Conservation (phyloP, 768 basidiomycete species). For the Amyloporia xantha region DNA sequence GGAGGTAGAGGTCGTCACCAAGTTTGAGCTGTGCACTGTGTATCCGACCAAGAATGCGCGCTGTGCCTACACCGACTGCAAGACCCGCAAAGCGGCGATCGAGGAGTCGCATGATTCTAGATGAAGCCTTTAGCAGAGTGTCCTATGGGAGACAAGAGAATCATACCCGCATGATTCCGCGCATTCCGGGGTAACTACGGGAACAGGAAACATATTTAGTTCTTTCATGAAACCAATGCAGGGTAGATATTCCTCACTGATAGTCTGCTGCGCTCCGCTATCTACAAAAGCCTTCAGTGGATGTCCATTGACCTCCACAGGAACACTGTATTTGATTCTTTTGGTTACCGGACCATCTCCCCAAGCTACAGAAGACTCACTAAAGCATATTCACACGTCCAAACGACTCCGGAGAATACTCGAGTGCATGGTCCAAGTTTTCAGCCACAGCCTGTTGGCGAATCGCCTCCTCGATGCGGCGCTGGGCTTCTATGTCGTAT, state of each 20-base stretch:
- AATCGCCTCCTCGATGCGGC: constrained; percentile 90
- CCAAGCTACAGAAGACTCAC: no score
- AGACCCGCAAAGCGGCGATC: constrained; percentile 86
- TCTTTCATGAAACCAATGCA: no score
- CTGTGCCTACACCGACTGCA: constrained; percentile 91
- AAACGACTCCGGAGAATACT: constrained; percentile 90
- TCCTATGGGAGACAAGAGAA: neutral
- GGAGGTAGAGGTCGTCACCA: constrained; percentile 68
- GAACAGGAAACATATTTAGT: no score
- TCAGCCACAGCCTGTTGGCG: constrained; percentile 83
- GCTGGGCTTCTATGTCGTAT: constrained; percentile 87
- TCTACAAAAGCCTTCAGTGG: constrained; percentile 97
- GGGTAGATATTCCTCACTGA: no score
- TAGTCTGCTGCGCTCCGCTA: constrained; percentile 94
- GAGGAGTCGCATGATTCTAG: constrained; percentile 86
- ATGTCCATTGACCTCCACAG: constrained; percentile 85
- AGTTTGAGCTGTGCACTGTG: constrained; percentile 92
- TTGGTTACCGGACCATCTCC: no score
- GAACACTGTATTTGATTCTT: no score
- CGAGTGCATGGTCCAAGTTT: constrained; percentile 90
- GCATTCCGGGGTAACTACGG: constrained; percentile 80
- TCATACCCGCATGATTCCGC: constrained; percentile 85
- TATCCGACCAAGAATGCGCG: constrained; percentile 87
- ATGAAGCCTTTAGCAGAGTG: neutral
- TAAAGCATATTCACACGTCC: constrained; percentile 96